Percentiles rank a stretch among this genome's conserved stretches.
Evolutionary conservation across 768 basidiomycete species (phyloP).

Genomic region (Strobilomyces dryophilus): DNA sequence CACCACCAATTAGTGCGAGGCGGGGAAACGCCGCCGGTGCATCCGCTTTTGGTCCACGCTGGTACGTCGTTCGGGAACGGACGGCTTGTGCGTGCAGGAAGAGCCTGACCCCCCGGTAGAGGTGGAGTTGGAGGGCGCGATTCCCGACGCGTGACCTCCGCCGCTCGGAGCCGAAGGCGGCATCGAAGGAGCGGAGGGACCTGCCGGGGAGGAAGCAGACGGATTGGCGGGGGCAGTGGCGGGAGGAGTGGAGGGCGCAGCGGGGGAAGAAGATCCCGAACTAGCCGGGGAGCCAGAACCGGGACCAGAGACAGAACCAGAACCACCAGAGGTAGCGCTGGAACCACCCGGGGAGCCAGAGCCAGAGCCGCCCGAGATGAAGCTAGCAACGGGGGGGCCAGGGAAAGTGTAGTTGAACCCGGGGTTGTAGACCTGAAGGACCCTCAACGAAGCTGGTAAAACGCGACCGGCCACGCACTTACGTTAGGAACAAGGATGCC

Average conservation of each 20-base stretch:
- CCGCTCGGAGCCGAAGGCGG: not conserved
- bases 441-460: not conserved
- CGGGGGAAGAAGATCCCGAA: not conserved
- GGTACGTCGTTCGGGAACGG: not conserved
- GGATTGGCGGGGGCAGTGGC: not conserved
- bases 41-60: slow-evolving; percentile 8
- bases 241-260: not conserved
- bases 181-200: not conserved
- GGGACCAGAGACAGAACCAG: not conserved
- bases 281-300: not conserved
- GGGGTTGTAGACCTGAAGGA: slow-evolving; percentile 25
- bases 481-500: slow-evolving; percentile 57
- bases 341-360: slow-evolving; percentile 1
- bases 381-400: slow-evolving; percentile 43
- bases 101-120: slow-evolving; percentile 7
- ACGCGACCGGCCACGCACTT: not conserved
- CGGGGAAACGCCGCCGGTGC: slow-evolving; percentile 13
- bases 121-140: not conserved
- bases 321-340: slow-evolving; percentile 2
- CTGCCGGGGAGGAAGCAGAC: not conserved
- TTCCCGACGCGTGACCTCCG: not conserved
- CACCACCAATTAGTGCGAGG: slow-evolving; percentile 7
- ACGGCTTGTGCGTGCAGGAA: slow-evolving; percentile 13
- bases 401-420: slow-evolving; percentile 43
- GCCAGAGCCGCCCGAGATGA: slow-evolving; percentile 9